Conservation (phyloP, 306 rosid genomes). For the Medicago truncatula region MtrunA17r5.0-ANR NC_053045.1:12409001-12409500, state of each 20-base stretch:
- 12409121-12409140: conserved; percentile 49
- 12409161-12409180: conserved; percentile 57
- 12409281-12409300: conserved; percentile 64
- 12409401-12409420: conserved; percentile 78
- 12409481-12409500: conserved; percentile 56
- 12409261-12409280: conserved; percentile 58
- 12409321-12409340: conserved; percentile 57
- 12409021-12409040: conserved; percentile 1
- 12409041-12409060: conserved; percentile 51
- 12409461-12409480: conserved; percentile 49
- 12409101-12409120: conserved; percentile 59
- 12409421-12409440: conserved; percentile 68
- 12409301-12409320: conserved; percentile 88
- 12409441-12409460: conserved; percentile 62
- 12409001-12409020: conserved; percentile 28
- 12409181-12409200: conserved; percentile 63
- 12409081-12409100: neutral
- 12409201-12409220: conserved; percentile 70
- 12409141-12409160: conserved; percentile 59
- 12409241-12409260: conserved; percentile 81
- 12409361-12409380: conserved; percentile 65
- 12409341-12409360: conserved; percentile 35
- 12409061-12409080: too few species aligned
- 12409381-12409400: conserved; percentile 74
- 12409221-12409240: conserved; percentile 48